phyloP scores from a whole-genome alignment of 371 early-diverging fungal species.

The Mucor saturninus region DNA sequence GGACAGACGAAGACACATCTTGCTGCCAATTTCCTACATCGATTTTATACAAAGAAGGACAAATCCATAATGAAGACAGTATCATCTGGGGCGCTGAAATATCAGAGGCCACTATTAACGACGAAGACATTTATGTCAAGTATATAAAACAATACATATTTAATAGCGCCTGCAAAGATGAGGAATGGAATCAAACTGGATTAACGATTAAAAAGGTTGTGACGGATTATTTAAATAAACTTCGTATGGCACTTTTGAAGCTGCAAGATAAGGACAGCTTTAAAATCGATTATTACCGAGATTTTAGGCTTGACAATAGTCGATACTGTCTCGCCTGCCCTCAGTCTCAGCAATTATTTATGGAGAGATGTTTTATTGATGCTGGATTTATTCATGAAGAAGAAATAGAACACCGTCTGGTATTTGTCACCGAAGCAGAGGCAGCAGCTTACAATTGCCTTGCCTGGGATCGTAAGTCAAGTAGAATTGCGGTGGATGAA shows the following conservation, averaged over 20 bases:
- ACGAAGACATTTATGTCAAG: neutral
- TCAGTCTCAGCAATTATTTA: neutral
- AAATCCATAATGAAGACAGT: neutral
- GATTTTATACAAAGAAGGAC: neutral
- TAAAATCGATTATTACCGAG: neutral
- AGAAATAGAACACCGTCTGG: neutral
- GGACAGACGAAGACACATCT: no score
- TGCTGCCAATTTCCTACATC: neutral
- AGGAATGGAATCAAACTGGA: neutral
- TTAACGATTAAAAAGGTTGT: neutral
- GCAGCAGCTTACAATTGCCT: neutral
- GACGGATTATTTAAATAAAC: neutral
- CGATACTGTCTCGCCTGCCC: neutral
- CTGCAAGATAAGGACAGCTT: neutral
- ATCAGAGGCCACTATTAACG: neutral
- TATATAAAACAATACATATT: neutral
- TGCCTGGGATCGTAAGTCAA: neutral
- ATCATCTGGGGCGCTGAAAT: neutral
- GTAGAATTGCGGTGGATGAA: neutral
- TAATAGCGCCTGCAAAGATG: neutral
- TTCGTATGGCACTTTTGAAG: neutral
- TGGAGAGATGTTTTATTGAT: neutral
- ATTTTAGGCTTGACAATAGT: neutral
- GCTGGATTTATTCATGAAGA: neutral
- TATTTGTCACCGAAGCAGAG: neutral